Conservation (phyloP, 2,329 filamentous ascomycete genomes). For the Nothopassalora personata region DNA sequence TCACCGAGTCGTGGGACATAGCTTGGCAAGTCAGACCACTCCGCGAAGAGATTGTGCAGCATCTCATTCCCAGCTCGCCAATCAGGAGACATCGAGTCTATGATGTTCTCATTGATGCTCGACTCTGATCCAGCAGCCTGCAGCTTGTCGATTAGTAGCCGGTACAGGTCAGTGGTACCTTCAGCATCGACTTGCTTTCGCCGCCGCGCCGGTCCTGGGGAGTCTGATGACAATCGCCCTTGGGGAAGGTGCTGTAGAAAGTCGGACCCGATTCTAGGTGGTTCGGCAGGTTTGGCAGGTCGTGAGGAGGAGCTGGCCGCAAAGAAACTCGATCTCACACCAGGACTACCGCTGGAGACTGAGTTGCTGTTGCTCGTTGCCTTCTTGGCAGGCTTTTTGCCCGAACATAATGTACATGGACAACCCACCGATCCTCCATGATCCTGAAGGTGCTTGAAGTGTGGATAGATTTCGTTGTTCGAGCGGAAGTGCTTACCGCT, state of each 20-base stretch:
- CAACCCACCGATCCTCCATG: conserved; percentile 41
- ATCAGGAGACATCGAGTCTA: conserved; percentile 50
- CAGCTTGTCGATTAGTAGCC: conserved; percentile 46
- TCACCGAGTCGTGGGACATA: conserved; percentile 54
- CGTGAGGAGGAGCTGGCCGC: neutral
- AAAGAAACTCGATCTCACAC: conserved; percentile 10
- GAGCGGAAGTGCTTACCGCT: conserved; percentile 48
- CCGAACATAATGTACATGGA: conserved; percentile 46
- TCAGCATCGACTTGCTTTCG: conserved; percentile 42
- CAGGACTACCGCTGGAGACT: conserved; percentile 14
- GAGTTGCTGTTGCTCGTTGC: conserved; percentile 6
- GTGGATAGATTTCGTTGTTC: conserved; percentile 49
- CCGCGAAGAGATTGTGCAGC: conserved; percentile 40
- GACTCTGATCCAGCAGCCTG: conserved; percentile 32
- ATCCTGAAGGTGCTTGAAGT: conserved; percentile 54
- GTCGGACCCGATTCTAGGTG: conserved; percentile 1
- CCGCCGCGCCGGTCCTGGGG: conserved; percentile 7
- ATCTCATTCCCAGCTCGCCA: conserved; percentile 49
- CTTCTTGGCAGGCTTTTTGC: conserved; percentile 10
- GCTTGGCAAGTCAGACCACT: conserved; percentile 40
- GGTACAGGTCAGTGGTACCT: conserved; percentile 51
- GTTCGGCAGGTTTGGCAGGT: neutral
- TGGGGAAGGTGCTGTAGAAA: conserved; percentile 8
- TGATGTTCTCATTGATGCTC: conserved; percentile 41
- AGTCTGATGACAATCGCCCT: conserved; percentile 9